These are phyloP conservation scores for Papiliotrema laurentii DNA, from an alignment of 1,284 basidiomycete species.

Conservation along the genomic window DNA sequence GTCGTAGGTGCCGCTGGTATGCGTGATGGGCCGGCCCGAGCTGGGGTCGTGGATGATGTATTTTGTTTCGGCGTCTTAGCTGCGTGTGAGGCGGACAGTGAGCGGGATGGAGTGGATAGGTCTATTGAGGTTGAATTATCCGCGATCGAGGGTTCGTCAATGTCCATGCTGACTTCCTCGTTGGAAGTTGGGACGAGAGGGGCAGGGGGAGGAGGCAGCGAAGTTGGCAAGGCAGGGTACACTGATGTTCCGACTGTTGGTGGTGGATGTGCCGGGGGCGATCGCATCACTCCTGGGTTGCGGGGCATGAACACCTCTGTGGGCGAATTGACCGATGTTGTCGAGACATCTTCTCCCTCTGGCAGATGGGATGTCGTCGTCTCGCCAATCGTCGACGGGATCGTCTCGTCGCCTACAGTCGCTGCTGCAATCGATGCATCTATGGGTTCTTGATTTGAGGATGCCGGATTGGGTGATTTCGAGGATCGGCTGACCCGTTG, in stretches of 20 bases:
- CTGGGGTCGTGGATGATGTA: background rate
- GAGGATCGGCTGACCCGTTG: no score
- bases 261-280: conserved; percentile 13
- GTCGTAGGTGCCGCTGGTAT: background rate
- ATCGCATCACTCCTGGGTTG: conserved; percentile 21
- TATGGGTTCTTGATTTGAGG: no score
- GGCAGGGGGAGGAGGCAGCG: background rate
- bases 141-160: background rate
- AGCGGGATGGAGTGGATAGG: background rate
- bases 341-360: no score
- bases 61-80: background rate
- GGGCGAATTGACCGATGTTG: no score
- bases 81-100: background rate
- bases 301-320: conserved; percentile 18
- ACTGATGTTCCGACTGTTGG: conserved; percentile 1
- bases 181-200: background rate
- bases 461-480: no score
- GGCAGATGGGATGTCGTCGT: no score
- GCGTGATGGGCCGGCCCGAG: background rate
- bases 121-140: background rate
- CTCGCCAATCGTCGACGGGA: no score
- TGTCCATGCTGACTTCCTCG: background rate
- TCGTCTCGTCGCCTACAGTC: no score
- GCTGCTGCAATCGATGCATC: no score
- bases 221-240: background rate